Evolutionary conservation across 306 rosid species (phyloP).

Genomic region (Vigna trinervia): DNA sequence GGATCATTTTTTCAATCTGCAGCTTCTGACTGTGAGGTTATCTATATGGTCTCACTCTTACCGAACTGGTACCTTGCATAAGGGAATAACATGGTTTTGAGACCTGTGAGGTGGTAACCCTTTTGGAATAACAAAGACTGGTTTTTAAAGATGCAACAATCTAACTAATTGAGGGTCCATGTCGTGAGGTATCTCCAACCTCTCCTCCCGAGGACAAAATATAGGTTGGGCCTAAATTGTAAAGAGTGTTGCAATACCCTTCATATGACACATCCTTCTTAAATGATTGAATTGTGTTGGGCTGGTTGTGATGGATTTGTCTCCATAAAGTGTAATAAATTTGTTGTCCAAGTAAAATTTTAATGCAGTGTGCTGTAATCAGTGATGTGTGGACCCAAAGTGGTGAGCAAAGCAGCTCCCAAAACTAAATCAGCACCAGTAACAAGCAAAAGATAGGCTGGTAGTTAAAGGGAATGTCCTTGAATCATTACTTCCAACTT

Average conservation of each 20-base stretch:
- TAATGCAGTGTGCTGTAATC: neutral
- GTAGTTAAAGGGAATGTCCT: too few relatives aligned
- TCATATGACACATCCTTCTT: neutral
- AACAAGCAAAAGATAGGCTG: too few relatives aligned
- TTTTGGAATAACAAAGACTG: neutral
- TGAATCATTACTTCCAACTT: too few relatives aligned
- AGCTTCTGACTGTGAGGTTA: neutral
- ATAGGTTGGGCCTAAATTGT: neutral
- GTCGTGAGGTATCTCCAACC: neutral
- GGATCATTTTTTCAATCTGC: too few relatives aligned
- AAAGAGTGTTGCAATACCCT: neutral
- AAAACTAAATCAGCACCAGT: neutral
- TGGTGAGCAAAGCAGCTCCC: neutral
- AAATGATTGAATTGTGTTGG: neutral
- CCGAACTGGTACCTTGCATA: neutral
- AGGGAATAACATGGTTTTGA: neutral
- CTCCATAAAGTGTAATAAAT: neutral
- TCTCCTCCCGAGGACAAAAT: fast-evolving
- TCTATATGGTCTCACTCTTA: neutral
- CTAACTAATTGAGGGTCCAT: neutral
- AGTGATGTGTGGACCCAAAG: neutral
- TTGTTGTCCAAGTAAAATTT: neutral
- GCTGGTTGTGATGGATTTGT: neutral
- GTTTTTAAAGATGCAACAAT: too few relatives aligned
- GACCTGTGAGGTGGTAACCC: neutral